phyloP scores from a whole-genome alignment of 2,329 filamentous ascomycete genomes.

The Fusarium avenaceum region DNA sequence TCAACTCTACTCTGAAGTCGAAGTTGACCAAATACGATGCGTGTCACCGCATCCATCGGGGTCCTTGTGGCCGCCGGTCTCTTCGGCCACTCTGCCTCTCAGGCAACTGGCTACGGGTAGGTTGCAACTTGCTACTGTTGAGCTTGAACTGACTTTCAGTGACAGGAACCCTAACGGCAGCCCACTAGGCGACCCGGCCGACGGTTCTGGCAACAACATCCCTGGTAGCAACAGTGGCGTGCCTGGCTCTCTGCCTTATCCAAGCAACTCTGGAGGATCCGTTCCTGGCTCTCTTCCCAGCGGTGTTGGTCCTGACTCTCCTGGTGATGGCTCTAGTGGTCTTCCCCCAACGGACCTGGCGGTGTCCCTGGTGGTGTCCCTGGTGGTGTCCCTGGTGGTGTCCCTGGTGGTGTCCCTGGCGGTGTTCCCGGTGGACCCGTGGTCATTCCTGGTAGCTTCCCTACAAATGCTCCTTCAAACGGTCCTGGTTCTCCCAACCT shows the following conservation, averaged over 20 bases:
- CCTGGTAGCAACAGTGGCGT: conserved; percentile 32
- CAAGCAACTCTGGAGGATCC: conserved; percentile 26
- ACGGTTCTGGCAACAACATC: conserved; percentile 25
- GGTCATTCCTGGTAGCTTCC: conserved; percentile 26
- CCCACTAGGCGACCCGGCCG: conserved; percentile 23
- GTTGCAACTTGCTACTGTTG: conserved; percentile 14
- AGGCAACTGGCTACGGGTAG: conserved; percentile 54
- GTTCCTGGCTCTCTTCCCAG: conserved; percentile 37
- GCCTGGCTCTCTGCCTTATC: conserved; percentile 31
- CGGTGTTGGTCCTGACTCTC: conserved; percentile 17
- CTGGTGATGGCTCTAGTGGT: conserved; percentile 26
- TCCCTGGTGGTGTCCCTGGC: conserved; percentile 12
- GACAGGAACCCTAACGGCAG: conserved; percentile 30
- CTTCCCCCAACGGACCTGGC: conserved; percentile 27
- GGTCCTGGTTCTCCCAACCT: conserved; percentile 15
- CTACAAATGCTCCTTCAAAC: conserved; percentile 23
- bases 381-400: background rate
- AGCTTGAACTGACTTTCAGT: conserved; percentile 19
- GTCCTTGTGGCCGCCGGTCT: conserved; percentile 55
- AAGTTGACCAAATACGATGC: conserved; percentile 54
- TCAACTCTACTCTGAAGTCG: conserved; percentile 1
- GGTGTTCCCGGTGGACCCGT: conserved; percentile 13
- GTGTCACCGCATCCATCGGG: conserved; percentile 53
- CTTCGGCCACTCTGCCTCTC: conserved; percentile 51
- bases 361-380: conserved; percentile 26